Percentiles rank a stretch among this genome's conserved stretches.
Conservation (phyloP, 371 early-diverging fungal species). For the Mortierella sp. region DNA sequence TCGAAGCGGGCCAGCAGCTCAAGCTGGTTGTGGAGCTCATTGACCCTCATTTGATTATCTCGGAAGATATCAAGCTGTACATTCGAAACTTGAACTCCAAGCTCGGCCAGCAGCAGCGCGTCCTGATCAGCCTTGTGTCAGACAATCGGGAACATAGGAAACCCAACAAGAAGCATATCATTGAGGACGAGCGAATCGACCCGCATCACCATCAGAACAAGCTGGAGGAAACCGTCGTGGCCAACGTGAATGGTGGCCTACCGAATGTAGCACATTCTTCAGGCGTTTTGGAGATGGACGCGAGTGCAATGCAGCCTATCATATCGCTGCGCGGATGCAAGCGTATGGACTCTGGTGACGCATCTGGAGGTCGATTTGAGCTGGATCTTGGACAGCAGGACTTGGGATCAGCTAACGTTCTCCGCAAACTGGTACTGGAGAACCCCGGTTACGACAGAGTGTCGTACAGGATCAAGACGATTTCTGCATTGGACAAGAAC, state of each 20-base stretch:
- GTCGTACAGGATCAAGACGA: slow-evolving; percentile 69
- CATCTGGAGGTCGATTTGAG: slow-evolving; percentile 73
- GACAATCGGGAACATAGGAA: slow-evolving; percentile 58
- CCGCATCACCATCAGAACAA: slow-evolving; percentile 57
- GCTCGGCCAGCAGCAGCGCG: slow-evolving; percentile 71
- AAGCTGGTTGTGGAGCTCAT: slow-evolving; percentile 72
- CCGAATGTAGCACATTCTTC: background rate
- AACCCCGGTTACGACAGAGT: slow-evolving; percentile 63
- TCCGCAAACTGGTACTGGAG: slow-evolving; percentile 73
- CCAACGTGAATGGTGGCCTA: background rate
- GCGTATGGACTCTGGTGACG: slow-evolving; percentile 60
- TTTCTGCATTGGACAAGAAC: slow-evolving; percentile 63
- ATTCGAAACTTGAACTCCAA: slow-evolving; percentile 82
- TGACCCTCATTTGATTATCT: slow-evolving; percentile 76
- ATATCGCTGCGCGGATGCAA: slow-evolving; percentile 73
- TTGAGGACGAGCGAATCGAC: slow-evolving; percentile 54
- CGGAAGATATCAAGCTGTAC: slow-evolving; percentile 85
- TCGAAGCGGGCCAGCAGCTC: slow-evolving; percentile 73
- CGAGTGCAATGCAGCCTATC: slow-evolving; percentile 34
- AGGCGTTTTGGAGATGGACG: slow-evolving; percentile 22
- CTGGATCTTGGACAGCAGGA: slow-evolving; percentile 85
- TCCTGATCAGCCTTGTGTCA: slow-evolving; percentile 79
- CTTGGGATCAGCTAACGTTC: slow-evolving; percentile 62
- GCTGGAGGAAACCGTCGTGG: slow-evolving; percentile 22
- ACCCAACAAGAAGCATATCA: slow-evolving; percentile 42